Base-by-base conservation (phyloP, 176 grass and related monocot genomes). In the Oropetium thomaeum region DNA sequence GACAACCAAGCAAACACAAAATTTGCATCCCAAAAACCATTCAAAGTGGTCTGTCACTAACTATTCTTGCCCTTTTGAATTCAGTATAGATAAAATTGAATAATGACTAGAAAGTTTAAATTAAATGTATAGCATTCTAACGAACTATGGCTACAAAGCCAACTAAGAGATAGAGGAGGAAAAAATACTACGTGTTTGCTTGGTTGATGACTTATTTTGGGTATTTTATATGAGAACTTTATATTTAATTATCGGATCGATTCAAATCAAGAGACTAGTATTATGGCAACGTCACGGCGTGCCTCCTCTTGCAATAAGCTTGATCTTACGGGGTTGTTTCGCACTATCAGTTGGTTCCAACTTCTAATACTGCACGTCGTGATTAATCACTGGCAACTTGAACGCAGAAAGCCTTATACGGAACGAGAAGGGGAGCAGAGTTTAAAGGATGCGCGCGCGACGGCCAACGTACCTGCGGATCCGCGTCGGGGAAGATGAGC, bases 401-500 rank as follows among this genome's bases (percentile, higher is more conserved):
- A 49, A 53, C 22, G 8, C 23, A 23, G 51, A 23, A 23, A 23
- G 51, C 0, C 13, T 57, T 27, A 23, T 23, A 27, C 10, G 53
- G 23, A 26, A 57, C 9, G 53, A 26, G 22, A 8, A 55, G 3
- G 53, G 15, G 31, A 31, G 7, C 19, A 79, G 20, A 79, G 65
- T 55, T 48, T 8, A 14, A 26, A 27, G 8, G 12, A 13, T 28
- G 66, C 3, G 17, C 7, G 16, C 54, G 20, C 17, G n/a, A 71
- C 9, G 42, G 47, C 4, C 0, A 8, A 34, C 13, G n/a, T 8
- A 87, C 79, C 74, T 78, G 49, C 15, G 51, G 79, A 7, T 87
- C 79, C 6, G 74, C 73, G 14, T 2, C 57, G 30, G 85, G 79
- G 67, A 87, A 87, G 60, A 82, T 72, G 60, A 82, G 85, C 52